Percentiles rank a stretch among this genome's conserved stretches.
phyloP scores from a whole-genome alignment of 176 grass and related monocot genomes.

The Oryza officinalis region DNA sequence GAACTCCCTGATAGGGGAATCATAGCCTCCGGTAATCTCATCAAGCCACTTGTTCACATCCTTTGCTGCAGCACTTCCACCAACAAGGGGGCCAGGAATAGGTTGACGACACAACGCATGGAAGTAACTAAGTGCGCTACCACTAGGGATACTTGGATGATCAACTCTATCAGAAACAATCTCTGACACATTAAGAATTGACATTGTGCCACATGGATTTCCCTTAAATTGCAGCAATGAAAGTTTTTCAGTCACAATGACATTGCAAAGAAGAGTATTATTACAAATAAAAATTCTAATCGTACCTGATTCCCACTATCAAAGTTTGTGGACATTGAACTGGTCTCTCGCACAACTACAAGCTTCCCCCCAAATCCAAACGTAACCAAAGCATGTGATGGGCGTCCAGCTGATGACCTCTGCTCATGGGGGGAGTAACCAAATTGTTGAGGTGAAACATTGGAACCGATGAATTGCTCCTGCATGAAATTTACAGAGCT shows the following conservation, averaged over 20 bases:
- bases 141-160: conserved; percentile 39
- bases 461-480: conserved; percentile 47
- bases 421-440: conserved; percentile 61
- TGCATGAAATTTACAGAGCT: conserved; percentile 46
- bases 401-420: conserved; percentile 75
- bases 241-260: conserved; percentile 33
- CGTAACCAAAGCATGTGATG: conserved; percentile 68
- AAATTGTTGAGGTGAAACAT: conserved; percentile 50
- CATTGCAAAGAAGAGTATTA: conserved; percentile 19
- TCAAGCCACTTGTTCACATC: conserved; percentile 96
- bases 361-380: conserved; percentile 94
- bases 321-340: conserved; percentile 51
- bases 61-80: conserved; percentile 76
- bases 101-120: conserved; percentile 61
- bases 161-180: conserved; percentile 63
- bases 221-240: conserved; percentile 51
- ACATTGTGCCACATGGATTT: conserved; percentile 44
- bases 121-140: conserved; percentile 64
- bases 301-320: conserved; percentile 68
- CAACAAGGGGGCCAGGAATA: conserved; percentile 90
- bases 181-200: conserved; percentile 69
- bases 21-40: conserved; percentile 61
- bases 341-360: conserved; percentile 72
- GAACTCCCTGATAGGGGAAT: conserved; percentile 56
- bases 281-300: conserved; percentile 1